A percentile compares a stretch with the other conserved stretches of the same genome.
Conservation (phyloP, 257 asterid genomes). For the Lycium ferocissimum region DNA sequence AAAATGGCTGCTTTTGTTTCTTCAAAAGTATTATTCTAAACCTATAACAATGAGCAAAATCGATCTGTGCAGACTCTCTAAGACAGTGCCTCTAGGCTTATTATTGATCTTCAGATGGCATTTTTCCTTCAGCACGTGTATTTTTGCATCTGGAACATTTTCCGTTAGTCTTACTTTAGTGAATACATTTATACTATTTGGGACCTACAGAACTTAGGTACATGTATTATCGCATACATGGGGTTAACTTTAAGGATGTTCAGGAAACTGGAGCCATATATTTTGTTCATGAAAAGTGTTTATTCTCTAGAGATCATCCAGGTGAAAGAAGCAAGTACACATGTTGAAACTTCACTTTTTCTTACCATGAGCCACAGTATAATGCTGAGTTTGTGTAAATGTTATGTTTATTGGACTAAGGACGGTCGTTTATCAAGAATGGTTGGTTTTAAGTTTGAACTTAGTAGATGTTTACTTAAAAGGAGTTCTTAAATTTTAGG, state of each 20-base stretch:
- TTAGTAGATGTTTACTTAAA: not conserved
- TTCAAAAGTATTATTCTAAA: not conserved
- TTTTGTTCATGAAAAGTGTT: not conserved
- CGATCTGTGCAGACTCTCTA: not conserved
- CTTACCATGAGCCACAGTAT: not conserved
- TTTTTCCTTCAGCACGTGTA: not conserved
- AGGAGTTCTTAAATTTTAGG: not conserved
- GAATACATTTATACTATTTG: not conserved
- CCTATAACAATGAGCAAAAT: not conserved
- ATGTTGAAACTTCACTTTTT: constrained; percentile 3
- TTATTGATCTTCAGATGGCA: not conserved
- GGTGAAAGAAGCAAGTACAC: not conserved
- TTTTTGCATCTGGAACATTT: not conserved
- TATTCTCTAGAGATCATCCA: too few relatives aligned
- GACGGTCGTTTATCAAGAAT: not conserved
- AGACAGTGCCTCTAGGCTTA: not conserved
- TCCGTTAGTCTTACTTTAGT: not conserved
- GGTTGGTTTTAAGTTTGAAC: not conserved
- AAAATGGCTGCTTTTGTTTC: not conserved
- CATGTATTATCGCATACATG: not conserved
- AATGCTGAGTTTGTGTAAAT: not conserved
- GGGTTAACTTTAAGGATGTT: too few relatives aligned
- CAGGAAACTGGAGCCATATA: not conserved
- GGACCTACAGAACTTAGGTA: not conserved
- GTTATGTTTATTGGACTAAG: not conserved